phyloP scores from a whole-genome alignment of 2,329 filamentous ascomycete genomes.

The Xylaria multiplex region DNA sequence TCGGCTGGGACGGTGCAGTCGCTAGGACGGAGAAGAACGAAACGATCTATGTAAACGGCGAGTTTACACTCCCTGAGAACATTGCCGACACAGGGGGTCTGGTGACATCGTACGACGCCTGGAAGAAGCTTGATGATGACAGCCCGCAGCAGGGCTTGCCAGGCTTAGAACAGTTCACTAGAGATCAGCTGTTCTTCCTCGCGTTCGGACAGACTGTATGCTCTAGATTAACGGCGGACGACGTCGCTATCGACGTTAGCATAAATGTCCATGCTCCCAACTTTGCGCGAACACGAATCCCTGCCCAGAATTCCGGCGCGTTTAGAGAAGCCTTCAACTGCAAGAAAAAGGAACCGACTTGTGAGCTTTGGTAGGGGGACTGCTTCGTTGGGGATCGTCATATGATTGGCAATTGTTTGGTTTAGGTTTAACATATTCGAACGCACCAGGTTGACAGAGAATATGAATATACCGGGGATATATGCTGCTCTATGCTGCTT shows the following conservation, averaged over 20 bases:
- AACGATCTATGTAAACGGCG: slow-evolving; percentile 63
- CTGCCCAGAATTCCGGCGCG: slow-evolving; percentile 70
- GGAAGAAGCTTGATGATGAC: slow-evolving; percentile 66
- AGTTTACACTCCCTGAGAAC: slow-evolving; percentile 73
- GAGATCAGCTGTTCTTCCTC: slow-evolving; percentile 77
- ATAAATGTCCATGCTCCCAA: slow-evolving; percentile 71
- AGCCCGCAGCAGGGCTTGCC: slow-evolving; percentile 66
- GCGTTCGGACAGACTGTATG: slow-evolving; percentile 73
- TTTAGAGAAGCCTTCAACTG: slow-evolving; percentile 47
- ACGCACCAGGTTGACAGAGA: too few relatives aligned
- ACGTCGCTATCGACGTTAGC: slow-evolving; percentile 54
- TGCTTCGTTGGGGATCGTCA: too few relatives aligned
- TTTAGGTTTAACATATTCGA: too few relatives aligned
- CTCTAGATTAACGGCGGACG: slow-evolving; percentile 61
- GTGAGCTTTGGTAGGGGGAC: slow-evolving; percentile 24
- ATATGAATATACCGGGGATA: too few relatives aligned
- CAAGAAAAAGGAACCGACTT: slow-evolving; percentile 21
- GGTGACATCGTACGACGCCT: slow-evolving; percentile 70
- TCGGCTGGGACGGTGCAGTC: slow-evolving; percentile 48
- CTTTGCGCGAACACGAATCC: slow-evolving; percentile 66
- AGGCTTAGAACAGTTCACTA: slow-evolving; percentile 69
- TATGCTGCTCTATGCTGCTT: too few relatives aligned
- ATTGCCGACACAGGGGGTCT: slow-evolving; percentile 77
- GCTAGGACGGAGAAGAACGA: slow-evolving; percentile 7
- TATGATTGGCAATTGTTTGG: too few relatives aligned